A percentile compares a stretch with the other conserved stretches of the same genome.
Conservation (phyloP, 2,329 filamentous ascomycete genomes). For the Scolecobasidium constrictum region DNA sequence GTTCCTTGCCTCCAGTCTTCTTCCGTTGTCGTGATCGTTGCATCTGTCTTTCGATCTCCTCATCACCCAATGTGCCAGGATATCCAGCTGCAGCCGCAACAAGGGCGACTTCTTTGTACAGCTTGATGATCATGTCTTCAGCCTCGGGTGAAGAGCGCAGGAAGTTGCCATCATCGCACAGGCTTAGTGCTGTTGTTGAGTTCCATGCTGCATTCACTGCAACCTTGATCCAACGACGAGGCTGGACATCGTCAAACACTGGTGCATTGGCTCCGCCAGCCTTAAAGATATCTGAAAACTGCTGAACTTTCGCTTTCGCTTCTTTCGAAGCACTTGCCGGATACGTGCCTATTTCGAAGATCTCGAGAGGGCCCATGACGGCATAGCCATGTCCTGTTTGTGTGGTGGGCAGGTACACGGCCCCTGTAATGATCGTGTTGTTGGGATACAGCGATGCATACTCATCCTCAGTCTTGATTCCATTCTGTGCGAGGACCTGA, state of each 20-base stretch:
- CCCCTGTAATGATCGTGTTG: conserved; percentile 44
- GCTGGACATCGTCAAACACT: conserved; percentile 44
- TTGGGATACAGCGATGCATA: conserved; percentile 38
- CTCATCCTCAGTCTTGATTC: conserved; percentile 48
- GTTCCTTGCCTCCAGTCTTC: conserved; percentile 30
- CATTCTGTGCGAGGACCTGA: conserved; percentile 53
- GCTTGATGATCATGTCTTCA: conserved; percentile 24
- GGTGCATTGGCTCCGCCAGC: conserved; percentile 35
- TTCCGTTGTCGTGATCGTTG: conserved; percentile 25
- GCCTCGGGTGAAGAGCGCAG: conserved; percentile 30
- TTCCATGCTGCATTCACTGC: conserved; percentile 53
- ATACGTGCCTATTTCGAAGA: conserved; percentile 40
- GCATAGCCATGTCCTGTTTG: conserved; percentile 39
- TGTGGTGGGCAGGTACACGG: conserved; percentile 43
- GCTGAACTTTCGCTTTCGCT: conserved; percentile 20
- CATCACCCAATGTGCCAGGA: conserved; percentile 20
- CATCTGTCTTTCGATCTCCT: conserved; percentile 27
- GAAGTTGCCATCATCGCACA: conserved; percentile 41
- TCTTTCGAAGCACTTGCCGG: conserved; percentile 22
- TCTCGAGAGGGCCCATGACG: conserved; percentile 34
- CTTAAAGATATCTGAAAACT: conserved; percentile 32
- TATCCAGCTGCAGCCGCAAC: conserved; percentile 32
- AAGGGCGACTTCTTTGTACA: conserved; percentile 35
- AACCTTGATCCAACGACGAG: conserved; percentile 49
- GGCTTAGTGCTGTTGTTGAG: conserved; percentile 45